phyloP scores from a whole-genome alignment of 257 asterid genomes.

The Forsythia viridissima region DNA sequence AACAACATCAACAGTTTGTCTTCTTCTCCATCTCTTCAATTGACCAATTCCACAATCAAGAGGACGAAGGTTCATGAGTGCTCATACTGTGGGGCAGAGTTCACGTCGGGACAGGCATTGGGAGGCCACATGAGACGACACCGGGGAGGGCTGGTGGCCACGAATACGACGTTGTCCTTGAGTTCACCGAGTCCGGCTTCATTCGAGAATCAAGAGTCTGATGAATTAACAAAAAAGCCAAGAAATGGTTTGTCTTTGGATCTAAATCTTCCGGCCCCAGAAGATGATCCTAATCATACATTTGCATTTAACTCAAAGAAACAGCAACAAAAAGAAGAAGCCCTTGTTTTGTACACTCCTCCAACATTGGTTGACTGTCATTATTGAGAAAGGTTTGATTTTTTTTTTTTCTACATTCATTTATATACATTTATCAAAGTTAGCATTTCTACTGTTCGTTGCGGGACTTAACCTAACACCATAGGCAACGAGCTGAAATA shows the following conservation, averaged over 20 bases:
- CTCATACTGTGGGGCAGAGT: conserved; percentile 63
- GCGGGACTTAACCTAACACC: not conserved
- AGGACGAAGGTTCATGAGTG: conserved; percentile 55
- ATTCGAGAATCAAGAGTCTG: conserved; percentile 30
- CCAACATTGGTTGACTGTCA: conserved; percentile 50
- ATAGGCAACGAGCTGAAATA: not conserved
- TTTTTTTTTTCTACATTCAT: not conserved
- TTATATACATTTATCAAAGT: not conserved
- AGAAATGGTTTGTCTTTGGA: conserved; percentile 54
- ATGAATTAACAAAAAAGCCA: conserved; percentile 24
- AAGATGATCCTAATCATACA: conserved; percentile 43
- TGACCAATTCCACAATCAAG: conserved; percentile 47
- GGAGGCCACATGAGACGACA: conserved; percentile 80
- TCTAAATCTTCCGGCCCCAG: conserved; percentile 77
- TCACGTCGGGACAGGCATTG: conserved; percentile 66
- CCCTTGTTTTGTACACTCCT: conserved; percentile 40
- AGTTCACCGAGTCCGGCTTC: conserved; percentile 33
- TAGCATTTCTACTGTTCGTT: not conserved
- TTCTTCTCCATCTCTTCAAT: conserved; percentile 46
- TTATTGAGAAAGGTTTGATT: conserved; percentile 28
- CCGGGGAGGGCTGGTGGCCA: conserved; percentile 36
- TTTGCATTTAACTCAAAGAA: conserved; percentile 29
- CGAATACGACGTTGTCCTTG: conserved; percentile 33
- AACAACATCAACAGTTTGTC: conserved; percentile 31
- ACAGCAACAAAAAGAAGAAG: conserved; percentile 12